Conservation (phyloP, 2,329 filamentous ascomycete species). For the Fusarium dimerum region DNA sequence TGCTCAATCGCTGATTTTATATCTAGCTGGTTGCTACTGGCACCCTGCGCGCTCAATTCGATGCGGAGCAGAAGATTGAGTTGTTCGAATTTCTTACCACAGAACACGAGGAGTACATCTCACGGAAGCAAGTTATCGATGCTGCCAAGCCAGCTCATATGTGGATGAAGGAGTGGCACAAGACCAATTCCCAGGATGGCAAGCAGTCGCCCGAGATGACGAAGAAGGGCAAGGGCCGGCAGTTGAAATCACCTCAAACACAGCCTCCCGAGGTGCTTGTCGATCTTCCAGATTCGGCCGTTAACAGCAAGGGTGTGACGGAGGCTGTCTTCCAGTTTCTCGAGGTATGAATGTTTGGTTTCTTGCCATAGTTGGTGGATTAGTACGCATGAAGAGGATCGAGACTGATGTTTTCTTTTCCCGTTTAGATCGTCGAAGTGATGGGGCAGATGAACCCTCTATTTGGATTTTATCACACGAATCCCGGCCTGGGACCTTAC, state of each 20-base stretch:
- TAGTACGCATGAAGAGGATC: conserved; percentile 6
- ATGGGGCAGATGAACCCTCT: conserved; percentile 68
- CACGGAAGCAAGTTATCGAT: conserved; percentile 64
- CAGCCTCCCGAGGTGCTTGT: conserved; percentile 59
- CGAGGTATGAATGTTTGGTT: conserved; percentile 48
- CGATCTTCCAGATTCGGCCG: conserved; percentile 58
- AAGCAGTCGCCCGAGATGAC: conserved; percentile 65
- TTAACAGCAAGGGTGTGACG: conserved; percentile 62
- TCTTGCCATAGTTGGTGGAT: too few species aligned
- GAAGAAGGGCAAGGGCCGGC: conserved; percentile 63
- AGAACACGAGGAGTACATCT: conserved; percentile 80
- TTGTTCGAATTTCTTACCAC: conserved; percentile 79
- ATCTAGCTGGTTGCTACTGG: conserved; percentile 74
- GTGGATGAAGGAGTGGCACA: conserved; percentile 68
- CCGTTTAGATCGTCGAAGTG: conserved; percentile 60
- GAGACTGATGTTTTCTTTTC: not conserved
- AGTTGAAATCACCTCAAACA: conserved; percentile 59
- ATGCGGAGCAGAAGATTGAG: conserved; percentile 77
- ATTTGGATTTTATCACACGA: conserved; percentile 57
- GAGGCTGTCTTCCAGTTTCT: conserved; percentile 64
- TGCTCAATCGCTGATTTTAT: conserved; percentile 28
- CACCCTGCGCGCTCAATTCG: conserved; percentile 76
- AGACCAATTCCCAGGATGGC: conserved; percentile 56
- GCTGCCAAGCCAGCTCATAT: conserved; percentile 62
- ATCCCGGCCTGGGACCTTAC: conserved; percentile 58